Base-by-base conservation (phyloP, 2,329 filamentous ascomycete genomes). In the Aspergillus fumigatus region DNA sequence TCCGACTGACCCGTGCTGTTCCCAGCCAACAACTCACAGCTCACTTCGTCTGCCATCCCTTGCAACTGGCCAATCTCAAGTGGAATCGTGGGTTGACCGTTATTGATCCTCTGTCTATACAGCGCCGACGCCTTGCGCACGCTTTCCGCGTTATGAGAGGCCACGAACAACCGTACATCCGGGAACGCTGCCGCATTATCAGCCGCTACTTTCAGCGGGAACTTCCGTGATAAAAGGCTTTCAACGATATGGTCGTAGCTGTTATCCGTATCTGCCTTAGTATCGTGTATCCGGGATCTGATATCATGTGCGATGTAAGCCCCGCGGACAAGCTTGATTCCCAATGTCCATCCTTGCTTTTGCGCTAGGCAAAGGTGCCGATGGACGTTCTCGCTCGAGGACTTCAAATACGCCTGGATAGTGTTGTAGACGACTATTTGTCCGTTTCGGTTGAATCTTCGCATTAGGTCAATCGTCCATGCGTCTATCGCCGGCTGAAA, bases 41-140 rank as follows among this genome's bases (percentile, higher is more conserved):
- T 89, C 51, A 96, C 84, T 70, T 96, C 90, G 64, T 96, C 91
- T 1, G 91, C 91, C 92, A 96, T 96, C 26, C 92, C 91, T 75
- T 91, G 88, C 4, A 96, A 81, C 75, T 95, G 91, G 2, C 88
- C 88, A 70, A 88, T 89, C 17, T 76, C 71, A 1, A 81, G 68
- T 3, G 76, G 71, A 53, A 72, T 66, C 29, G 69, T 68, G 56
- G 68, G 63, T 58, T 70, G 65, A 48, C 79, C 77, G 10, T 67
- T 55, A 11, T 70, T 68, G 21, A 79, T 73, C n/a, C 81, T 75
- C 1, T 66, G 53, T 47, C 56, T 57, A 3, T 65, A 62, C 6
- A 72, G 55, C 3, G 66, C 62, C 58, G 77, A 76, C 6, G 80
- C 80, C 50, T 72, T 72, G n/a, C 71, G 63, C 43, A 83, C 75